These are phyloP conservation scores for Cladosporium sp. DNA, from an alignment of 2,329 filamentous ascomycete species.

Conservation along the genomic window DNA sequence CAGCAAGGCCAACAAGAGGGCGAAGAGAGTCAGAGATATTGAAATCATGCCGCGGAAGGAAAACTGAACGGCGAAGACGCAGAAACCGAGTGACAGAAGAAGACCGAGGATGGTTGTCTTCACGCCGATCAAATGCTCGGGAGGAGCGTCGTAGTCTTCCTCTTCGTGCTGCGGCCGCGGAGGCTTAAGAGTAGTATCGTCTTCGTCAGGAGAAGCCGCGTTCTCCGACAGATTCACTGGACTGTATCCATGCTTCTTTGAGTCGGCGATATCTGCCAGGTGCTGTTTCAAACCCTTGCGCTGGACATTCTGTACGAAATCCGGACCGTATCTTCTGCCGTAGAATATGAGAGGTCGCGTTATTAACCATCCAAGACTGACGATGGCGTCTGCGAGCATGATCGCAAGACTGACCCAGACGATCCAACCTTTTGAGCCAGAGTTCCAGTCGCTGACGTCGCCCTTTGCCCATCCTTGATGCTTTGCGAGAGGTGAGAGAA, in stretches of 20 bases:
- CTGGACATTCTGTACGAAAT: conserved; percentile 25
- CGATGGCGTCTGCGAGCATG: conserved; percentile 89
- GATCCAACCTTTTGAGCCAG: conserved; percentile 96
- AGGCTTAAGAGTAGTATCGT: conserved; percentile 16
- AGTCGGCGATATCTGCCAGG: conserved; percentile 30
- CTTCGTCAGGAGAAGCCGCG: conserved; percentile 12
- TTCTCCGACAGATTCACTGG: conserved; percentile 28
- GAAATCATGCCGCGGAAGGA: conserved; percentile 83
- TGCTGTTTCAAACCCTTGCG: conserved; percentile 29
- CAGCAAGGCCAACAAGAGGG: conserved; percentile 70
- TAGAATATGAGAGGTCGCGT: conserved; percentile 57
- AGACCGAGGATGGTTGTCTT: conserved; percentile 72
- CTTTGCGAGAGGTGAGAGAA: conserved; percentile 87
- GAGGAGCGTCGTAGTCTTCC: conserved; percentile 72
- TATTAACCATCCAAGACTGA: conserved; percentile 79
- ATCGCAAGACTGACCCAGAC: conserved; percentile 95
- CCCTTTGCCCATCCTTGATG: conserved; percentile 84
- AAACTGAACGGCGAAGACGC: conserved; percentile 73
- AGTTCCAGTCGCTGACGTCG: conserved; percentile 80
- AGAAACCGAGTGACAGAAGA: conserved; percentile 70
- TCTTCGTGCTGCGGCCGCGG: conserved; percentile 1
- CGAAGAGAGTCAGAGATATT: conserved; percentile 75
- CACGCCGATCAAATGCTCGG: conserved; percentile 73
- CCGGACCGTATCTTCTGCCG: conserved; percentile 36
- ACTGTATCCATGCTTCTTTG: conserved; percentile 36